Percentiles rank a stretch among this genome's conserved stretches.
Evolutionary conservation across 2,329 filamentous ascomycete genomes (phyloP).

Genomic region (Stromatinia cepivora): DNA sequence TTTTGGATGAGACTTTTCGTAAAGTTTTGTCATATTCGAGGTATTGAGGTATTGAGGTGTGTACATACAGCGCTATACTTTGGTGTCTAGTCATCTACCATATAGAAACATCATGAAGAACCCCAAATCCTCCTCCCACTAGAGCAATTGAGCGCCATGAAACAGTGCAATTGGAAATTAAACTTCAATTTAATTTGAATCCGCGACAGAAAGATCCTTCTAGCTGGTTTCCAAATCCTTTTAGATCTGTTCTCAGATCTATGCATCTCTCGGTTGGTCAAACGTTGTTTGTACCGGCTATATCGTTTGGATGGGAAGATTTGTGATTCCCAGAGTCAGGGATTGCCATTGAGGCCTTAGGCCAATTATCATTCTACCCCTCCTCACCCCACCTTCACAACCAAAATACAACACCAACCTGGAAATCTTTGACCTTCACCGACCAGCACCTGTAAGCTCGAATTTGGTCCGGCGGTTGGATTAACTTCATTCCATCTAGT

Average conservation of each 20-base stretch:
- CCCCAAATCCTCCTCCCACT: neutral
- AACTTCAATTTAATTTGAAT: neutral
- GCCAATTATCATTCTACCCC: conserved; percentile 6
- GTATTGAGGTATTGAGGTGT: neutral
- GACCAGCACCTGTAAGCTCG: conserved; percentile 12
- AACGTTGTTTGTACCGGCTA: conserved; percentile 6
- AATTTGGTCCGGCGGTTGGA: neutral
- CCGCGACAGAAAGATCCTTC: conserved; percentile 6
- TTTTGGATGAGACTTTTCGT: neutral
- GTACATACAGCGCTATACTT: neutral
- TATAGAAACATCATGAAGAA: neutral
- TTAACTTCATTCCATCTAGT: neutral
- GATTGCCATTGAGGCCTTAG: neutral
- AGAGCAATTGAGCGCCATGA: neutral
- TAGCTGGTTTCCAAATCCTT: conserved; percentile 16
- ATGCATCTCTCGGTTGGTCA: conserved; percentile 9
- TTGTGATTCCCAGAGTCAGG: neutral
- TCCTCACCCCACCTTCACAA: neutral
- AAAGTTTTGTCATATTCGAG: neutral
- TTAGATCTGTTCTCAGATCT: conserved; percentile 16
- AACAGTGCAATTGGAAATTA: neutral
- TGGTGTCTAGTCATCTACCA: neutral
- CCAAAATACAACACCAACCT: conserved; percentile 1
- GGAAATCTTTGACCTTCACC: conserved; percentile 16
- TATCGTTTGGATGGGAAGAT: neutral